Evolutionary conservation across 1,284 basidiomycete genomes (phyloP), one percentile per base, ranked within the genome.

Genomic region (Sporisorium scitamineum): DNA sequence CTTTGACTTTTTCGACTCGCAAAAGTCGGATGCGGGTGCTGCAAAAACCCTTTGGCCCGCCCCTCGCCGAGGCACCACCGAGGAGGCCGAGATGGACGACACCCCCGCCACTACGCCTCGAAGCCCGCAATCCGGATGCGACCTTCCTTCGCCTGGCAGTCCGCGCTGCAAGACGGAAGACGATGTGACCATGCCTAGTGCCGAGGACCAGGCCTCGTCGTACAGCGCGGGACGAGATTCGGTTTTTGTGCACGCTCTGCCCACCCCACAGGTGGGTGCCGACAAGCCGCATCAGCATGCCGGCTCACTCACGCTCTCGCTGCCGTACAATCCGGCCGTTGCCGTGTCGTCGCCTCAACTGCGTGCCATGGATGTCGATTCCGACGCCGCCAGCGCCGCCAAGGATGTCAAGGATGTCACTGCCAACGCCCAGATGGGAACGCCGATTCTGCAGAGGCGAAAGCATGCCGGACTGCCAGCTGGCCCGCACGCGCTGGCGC

Each of bases 171-270:
- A 68, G 52, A 37, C 51, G 2, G 63, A 71, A 41, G 65, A 60
- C 10, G 55, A 59, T 16, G 42, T 24, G 14, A 34, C 7, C 18
- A 16, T 51, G 55, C n/a, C 45, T 22, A 45, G 39, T 13, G 31
- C 45, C 5, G 58, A 68, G 26, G 66, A 54, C 31, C 56, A 61
- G 51, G n/a, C 26, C 6, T 20, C 42, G 11, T 41, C 54, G 2
- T 70, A 61, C 39, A 31, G 42, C 31, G 60, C 58, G 4, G 61
- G 52, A 31, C 57, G 62, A 24, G 77, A 82, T 32, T 60, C 74
- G 44, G 80, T 82, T 11, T 82, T 82, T 48, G 70, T 61, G 14
- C 80, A 82, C 48, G 80, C 80, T 34, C 67, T 82, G 24, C 80
- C 80, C 24, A 72, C 75, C 20, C 71, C 80, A 1, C 67, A 73